A percentile compares a stretch with the other conserved stretches of the same genome.
phyloP scores from a whole-genome alignment of 257 asterid genomes.

The Rubia yunnanensis region DNA sequence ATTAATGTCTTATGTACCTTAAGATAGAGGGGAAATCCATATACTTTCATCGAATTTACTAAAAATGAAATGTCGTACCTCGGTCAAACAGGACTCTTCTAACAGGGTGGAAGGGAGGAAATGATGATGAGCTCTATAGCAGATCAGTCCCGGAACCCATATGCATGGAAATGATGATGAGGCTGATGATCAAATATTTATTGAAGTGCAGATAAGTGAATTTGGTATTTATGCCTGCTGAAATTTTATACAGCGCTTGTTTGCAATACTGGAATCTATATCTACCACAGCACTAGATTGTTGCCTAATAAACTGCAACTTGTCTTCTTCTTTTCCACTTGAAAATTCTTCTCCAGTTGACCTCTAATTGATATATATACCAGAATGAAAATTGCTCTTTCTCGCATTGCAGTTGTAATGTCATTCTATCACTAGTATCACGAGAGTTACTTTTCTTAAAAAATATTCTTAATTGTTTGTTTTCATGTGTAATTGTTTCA shows the following conservation, averaged over 20 bases:
- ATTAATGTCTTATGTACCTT: no score
- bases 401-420: no score
- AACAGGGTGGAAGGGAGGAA: background rate
- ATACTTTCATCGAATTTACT: no score
- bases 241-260: background rate
- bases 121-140: no score
- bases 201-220: background rate
- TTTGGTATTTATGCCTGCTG: background rate
- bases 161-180: background rate
- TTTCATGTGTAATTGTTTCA: background rate
- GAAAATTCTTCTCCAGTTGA: no score
- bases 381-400: background rate
- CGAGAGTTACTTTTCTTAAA: background rate
- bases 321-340: background rate
- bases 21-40: no score
- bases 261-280: background rate
- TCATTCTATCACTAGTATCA: background rate
- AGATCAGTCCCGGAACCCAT: background rate
- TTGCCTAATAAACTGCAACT: background rate
- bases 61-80: background rate
- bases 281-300: background rate
- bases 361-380: background rate
- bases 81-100: background rate
- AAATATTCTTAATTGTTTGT: background rate
- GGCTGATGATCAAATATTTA: background rate